Conservation (phyloP, 768 basidiomycete genomes). For the Suillus variegatus region DNA sequence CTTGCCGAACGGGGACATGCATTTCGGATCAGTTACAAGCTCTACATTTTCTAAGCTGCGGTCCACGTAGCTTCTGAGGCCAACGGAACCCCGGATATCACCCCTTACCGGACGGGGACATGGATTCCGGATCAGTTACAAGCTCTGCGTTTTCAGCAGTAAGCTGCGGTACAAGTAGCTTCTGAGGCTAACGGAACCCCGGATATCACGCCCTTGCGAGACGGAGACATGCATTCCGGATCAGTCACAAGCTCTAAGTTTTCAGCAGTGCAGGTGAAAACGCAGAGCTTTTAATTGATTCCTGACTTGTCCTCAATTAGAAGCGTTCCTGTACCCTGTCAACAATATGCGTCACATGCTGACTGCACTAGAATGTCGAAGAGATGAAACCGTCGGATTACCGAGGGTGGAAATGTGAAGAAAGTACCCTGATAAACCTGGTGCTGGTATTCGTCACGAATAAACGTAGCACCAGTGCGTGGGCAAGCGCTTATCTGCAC, state of each 20-base stretch:
- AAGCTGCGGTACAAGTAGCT: not conserved
- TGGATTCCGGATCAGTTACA: not conserved
- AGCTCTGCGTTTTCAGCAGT: not conserved
- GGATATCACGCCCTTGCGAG: not conserved
- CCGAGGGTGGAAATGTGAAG: not conserved
- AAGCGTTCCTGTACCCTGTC: not conserved
- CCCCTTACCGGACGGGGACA: not conserved
- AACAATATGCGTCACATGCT: not conserved
- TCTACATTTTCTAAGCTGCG: not conserved
- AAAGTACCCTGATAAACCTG: not conserved
- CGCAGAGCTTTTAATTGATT: not conserved
- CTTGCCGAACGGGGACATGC: not conserved
- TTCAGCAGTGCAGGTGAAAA: not conserved
- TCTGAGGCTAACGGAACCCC: not conserved
- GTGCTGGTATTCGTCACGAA: not conserved
- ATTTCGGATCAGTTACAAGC: not conserved
- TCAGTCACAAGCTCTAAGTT: not conserved
- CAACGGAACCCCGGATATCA: not conserved
- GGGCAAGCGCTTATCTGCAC: not conserved
- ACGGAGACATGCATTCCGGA: not conserved
- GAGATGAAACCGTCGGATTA: not conserved
- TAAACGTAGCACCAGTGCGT: not conserved
- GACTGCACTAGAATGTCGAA: not conserved
- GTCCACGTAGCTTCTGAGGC: not conserved
- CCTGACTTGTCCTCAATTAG: not conserved